Conservation (phyloP, 805 yeast species). For the Kuraishia molischiana region DNA sequence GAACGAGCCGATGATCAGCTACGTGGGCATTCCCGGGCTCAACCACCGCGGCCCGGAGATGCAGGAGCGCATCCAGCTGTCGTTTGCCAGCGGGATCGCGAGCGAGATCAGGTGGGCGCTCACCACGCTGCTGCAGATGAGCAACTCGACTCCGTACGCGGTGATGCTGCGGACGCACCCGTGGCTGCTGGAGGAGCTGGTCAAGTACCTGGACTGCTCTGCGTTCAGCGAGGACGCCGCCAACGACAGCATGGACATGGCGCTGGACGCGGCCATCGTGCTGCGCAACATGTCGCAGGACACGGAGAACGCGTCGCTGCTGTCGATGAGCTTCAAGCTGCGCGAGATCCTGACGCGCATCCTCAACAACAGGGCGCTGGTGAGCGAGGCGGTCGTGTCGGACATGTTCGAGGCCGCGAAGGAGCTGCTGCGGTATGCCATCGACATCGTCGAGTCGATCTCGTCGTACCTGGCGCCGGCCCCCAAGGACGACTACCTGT, state of each 20-base stretch:
- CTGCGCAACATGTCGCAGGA: constrained; percentile 81
- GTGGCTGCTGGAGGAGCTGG: constrained; percentile 30
- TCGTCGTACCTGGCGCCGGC: constrained; percentile 77
- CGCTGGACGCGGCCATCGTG: constrained; percentile 47
- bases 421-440: constrained; percentile 56
- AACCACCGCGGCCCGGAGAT: constrained; percentile 49
- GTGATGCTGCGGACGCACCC: constrained; percentile 31
- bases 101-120: constrained; percentile 70
- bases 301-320: constrained; percentile 66
- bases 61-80: constrained; percentile 57
- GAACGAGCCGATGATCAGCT: constrained; percentile 19
- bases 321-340: constrained; percentile 39
- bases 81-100: constrained; percentile 53
- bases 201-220: constrained; percentile 19
- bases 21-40: constrained; percentile 21
- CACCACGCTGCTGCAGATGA: constrained; percentile 37
- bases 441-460: constrained; percentile 79
- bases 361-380: constrained; percentile 21
- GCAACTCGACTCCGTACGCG: constrained; percentile 27
- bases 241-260: constrained; percentile 5
- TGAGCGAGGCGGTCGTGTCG: constrained; percentile 18
- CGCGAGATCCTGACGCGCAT: constrained; percentile 28
- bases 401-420: constrained; percentile 23
- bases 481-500: constrained; percentile 57
- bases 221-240: constrained; percentile 4